Conservation (phyloP, 306 rosid genomes). For the Vigna reflexopilosa region DNA sequence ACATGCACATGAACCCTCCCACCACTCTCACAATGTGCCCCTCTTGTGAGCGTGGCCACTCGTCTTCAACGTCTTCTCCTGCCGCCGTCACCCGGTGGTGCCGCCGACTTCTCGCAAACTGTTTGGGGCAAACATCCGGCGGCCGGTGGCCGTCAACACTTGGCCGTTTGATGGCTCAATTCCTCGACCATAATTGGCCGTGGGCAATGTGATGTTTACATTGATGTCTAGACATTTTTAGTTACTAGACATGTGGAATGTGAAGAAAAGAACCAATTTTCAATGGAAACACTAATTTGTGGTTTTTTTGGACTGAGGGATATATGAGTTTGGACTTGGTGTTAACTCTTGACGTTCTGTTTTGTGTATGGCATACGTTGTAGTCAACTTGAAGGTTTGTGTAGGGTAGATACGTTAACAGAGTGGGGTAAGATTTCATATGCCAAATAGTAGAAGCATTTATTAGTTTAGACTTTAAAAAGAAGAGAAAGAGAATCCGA, state of each 20-base stretch:
- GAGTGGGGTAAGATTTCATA: constrained; percentile 20
- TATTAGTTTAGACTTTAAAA: constrained; percentile 31
- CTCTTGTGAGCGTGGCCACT: constrained; percentile 68
- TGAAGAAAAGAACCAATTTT: neutral
- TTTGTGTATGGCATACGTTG: constrained; percentile 23
- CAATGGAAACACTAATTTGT: neutral
- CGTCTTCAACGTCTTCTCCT: constrained; percentile 52
- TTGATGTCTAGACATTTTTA: constrained; percentile 20
- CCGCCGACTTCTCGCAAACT: constrained; percentile 17
- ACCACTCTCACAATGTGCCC: constrained; percentile 96
- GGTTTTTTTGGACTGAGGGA: constrained; percentile 2
- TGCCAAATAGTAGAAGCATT: constrained; percentile 28
- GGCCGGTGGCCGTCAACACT: constrained; percentile 46
- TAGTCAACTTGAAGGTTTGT: constrained; percentile 36
- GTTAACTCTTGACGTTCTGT: constrained; percentile 10
- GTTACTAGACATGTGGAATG: constrained; percentile 31
- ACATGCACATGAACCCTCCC: constrained; percentile 87
- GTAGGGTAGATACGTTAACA: constrained; percentile 3
- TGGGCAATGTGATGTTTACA: neutral
- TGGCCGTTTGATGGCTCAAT: constrained; percentile 50
- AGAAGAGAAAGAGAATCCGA: constrained; percentile 12
- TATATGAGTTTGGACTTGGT: constrained; percentile 6
- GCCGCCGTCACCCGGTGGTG: constrained; percentile 14
- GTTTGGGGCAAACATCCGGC: constrained; percentile 30
- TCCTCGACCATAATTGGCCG: constrained; percentile 1